Base-by-base conservation (phyloP, 192 early-diverging fungal genomes). In the Rhizophagus prolifer region DNA sequence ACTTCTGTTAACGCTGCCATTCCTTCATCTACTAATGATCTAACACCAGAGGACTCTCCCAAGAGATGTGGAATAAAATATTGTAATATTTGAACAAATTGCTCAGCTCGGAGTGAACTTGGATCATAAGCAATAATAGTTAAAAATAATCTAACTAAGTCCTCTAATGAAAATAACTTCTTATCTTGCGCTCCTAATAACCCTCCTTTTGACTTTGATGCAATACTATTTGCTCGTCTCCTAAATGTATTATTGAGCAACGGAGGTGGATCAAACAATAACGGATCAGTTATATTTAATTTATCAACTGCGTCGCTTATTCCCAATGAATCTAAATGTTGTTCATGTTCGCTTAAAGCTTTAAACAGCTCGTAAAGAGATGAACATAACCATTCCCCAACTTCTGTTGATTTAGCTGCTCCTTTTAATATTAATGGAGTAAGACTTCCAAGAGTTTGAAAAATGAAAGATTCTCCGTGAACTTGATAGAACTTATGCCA, bases 61-160 rank as follows among this genome's bases (percentile, higher is more conserved):
- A 82, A 75, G 31, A 88, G 86, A 36, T 77, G 71, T 3, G 79
- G 79, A 25, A 88, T 50, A 9, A 87, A 36, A 14, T 82, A 59
- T 61, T 75, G 78, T 14, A 88, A 65, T 21, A 87, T 82, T 5
- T 83, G 81, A 7, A 86, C 84, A 78, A 89, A 88, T 70, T 89
- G 88, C 58, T 89, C 88, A 0, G 88, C 87, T 50, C 88, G 80
- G 2, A 86, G 25, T 2, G 88, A 86, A 58, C 84, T 83, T 4
- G 86, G 79, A 74, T 89, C 88, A 67, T 86, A 88, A 0, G 86
- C 88, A 69, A 89, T 88, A 46, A 89, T 83, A 0, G 88, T 85
- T 9, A 89, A 72, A 23, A 88, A 89, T n/a, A 89, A 75, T 66
- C 86, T 86, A 70, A 89, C 81, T 12, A 86, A 87, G 41, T 86